Conservation (phyloP, 441 rosid genomes). For the Gossypium lobatum region DNA sequence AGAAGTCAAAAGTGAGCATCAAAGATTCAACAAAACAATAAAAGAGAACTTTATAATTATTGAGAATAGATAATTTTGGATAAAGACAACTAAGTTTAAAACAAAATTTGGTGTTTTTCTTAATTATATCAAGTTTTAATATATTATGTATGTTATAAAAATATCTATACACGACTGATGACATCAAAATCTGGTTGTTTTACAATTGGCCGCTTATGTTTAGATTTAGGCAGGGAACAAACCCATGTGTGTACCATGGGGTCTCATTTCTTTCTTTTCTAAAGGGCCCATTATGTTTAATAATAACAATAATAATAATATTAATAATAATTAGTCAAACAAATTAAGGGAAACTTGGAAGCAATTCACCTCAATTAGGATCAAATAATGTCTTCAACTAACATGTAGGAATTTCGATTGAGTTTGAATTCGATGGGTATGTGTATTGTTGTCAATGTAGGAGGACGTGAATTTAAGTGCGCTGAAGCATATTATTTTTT, state of each 20-base stretch:
- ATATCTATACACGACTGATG: background rate
- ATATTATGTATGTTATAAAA: too few relatives aligned
- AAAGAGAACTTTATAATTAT: background rate
- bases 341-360: too few relatives aligned
- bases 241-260: background rate
- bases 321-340: too few relatives aligned
- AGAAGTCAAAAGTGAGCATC: background rate
- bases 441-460: too few relatives aligned
- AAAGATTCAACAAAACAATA: background rate
- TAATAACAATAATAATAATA: too few relatives aligned
- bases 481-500: too few relatives aligned
- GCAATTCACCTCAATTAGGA: too few relatives aligned
- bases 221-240: background rate
- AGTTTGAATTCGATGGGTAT: too few relatives aligned
- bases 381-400: too few relatives aligned
- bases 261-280: background rate
- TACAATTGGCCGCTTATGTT: background rate
- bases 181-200: background rate
- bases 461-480: too few relatives aligned
- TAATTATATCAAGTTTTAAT: too few relatives aligned
- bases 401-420: too few relatives aligned
- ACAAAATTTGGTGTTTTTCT: background rate
- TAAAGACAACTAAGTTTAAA: background rate
- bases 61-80: background rate
- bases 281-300: background rate